Conservation (phyloP, 495 filamentous ascomycete genomes). For the Hypoxylon fuscum region DNA sequence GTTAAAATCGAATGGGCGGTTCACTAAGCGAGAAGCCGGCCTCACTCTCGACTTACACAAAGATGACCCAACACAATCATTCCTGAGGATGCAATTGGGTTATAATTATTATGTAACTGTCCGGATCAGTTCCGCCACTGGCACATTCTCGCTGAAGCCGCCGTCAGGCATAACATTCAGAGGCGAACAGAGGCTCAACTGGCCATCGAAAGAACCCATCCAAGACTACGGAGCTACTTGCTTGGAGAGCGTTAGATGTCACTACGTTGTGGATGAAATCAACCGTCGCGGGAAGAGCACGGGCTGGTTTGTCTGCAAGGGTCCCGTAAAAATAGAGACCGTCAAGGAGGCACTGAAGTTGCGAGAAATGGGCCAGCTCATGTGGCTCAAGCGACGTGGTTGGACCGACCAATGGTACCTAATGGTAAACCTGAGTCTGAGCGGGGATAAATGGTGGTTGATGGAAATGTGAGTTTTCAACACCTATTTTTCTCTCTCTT, state of each 20-base stretch:
- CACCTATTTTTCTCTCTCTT: slow-evolving; percentile 13
- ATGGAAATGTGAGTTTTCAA: slow-evolving; percentile 63
- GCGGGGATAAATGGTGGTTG: slow-evolving; percentile 81
- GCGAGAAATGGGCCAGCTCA: slow-evolving; percentile 63
- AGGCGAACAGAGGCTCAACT: slow-evolving; percentile 63
- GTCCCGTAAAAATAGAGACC: slow-evolving; percentile 65
- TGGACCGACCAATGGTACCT: slow-evolving; percentile 76
- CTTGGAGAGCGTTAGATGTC: slow-evolving; percentile 66
- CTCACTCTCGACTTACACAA: slow-evolving; percentile 63
- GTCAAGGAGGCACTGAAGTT: slow-evolving; percentile 67
- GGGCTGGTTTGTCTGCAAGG: slow-evolving; percentile 67
- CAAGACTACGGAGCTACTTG: slow-evolving; percentile 62
- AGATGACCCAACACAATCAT: slow-evolving; percentile 70
- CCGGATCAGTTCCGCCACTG: slow-evolving; percentile 72
- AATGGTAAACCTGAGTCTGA: slow-evolving; percentile 72
- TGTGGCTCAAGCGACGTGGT: slow-evolving; percentile 69
- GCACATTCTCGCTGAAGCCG: slow-evolving; percentile 63
- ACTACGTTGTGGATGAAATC: slow-evolving; percentile 69
- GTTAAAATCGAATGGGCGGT: slow-evolving; percentile 66
- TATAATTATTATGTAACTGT: slow-evolving; percentile 64
- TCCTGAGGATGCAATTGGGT: slow-evolving; percentile 73
- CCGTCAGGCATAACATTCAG: slow-evolving; percentile 49
- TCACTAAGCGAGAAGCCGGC: slow-evolving; percentile 61
- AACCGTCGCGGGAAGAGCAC: slow-evolving; percentile 65
- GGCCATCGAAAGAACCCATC: slow-evolving; percentile 57